Percentiles rank a stretch among this genome's conserved stretches.
These are phyloP conservation scores for Rhizophagus clarus DNA, from an alignment of 192 early-diverging fungal genomes.

Conservation along the genomic window DNA sequence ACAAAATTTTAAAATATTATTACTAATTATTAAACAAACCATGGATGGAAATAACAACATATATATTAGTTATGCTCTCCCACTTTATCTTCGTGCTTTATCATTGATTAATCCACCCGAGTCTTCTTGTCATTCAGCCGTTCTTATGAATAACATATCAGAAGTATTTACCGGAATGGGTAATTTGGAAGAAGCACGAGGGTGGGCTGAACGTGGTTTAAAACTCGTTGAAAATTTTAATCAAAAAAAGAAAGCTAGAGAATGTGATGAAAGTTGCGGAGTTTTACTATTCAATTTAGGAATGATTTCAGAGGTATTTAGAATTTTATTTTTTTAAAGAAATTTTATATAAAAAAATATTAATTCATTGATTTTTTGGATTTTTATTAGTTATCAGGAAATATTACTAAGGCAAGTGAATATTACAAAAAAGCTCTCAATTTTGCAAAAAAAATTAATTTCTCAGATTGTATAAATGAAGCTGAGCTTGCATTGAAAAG, in stretches of 20 bases:
- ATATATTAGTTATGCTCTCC: constrained; percentile 50
- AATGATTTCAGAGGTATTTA: constrained; percentile 58
- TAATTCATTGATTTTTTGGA: background rate
- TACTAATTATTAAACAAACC: constrained; percentile 3
- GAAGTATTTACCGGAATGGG: constrained; percentile 55
- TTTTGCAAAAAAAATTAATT: constrained; percentile 23
- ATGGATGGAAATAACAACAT: background rate
- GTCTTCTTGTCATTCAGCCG: constrained; percentile 52
- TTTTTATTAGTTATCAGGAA: constrained; percentile 23
- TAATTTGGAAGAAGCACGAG: constrained; percentile 50
- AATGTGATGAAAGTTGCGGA: constrained; percentile 57
- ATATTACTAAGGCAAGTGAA: constrained; percentile 22
- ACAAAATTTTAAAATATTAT: background rate
- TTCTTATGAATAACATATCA: constrained; percentile 62
- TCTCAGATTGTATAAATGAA: constrained; percentile 26
- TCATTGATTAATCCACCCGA: constrained; percentile 40
- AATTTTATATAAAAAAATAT: constrained; percentile 14
- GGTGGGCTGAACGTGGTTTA: constrained; percentile 57
- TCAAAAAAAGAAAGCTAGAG: constrained; percentile 38
- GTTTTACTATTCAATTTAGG: constrained; percentile 60
- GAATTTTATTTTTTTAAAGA: background rate
- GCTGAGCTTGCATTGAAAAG: constrained; percentile 31
- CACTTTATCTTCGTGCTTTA: constrained; percentile 56
- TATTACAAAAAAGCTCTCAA: constrained; percentile 23
- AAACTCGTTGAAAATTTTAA: constrained; percentile 47